phyloP scores from a whole-genome alignment of 768 basidiomycete species.

The Russula sp. region DNA sequence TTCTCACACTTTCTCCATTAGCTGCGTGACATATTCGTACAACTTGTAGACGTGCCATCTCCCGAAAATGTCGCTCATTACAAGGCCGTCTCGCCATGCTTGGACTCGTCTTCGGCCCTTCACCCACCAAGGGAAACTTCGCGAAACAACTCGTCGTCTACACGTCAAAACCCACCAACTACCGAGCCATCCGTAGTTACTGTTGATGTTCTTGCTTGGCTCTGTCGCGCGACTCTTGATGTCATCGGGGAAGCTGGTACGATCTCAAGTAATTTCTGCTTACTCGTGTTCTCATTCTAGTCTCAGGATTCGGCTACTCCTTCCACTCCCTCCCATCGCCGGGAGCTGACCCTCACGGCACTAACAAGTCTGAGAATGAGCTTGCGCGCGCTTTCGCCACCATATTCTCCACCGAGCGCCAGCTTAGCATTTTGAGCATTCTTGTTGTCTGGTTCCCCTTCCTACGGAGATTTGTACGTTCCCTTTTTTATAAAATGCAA shows the following conservation, averaged over 20 bases:
- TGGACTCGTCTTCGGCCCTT: conserved; percentile 5
- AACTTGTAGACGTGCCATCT: conserved; percentile 21
- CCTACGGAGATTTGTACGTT: conserved; percentile 45
- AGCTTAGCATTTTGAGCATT: conserved; percentile 45
- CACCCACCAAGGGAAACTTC: conserved; percentile 15
- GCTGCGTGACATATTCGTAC: conserved; percentile 42
- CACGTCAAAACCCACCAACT: conserved; percentile 4
- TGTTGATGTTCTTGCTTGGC: conserved; percentile 57
- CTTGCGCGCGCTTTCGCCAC: conserved; percentile 48
- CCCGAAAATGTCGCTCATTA: neutral
- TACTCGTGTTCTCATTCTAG: neutral
- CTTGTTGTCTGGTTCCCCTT: conserved; percentile 54
- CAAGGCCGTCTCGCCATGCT: neutral
- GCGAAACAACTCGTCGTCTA: neutral
- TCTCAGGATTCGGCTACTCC: conserved; percentile 45
- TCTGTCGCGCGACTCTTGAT: conserved; percentile 64
- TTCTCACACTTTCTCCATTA: conserved; percentile 22
- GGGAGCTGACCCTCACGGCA: conserved; percentile 31
- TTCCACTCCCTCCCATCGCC: conserved; percentile 44
- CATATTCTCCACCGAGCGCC: conserved; percentile 46
- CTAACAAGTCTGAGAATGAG: conserved; percentile 36
- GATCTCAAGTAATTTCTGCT: neutral
- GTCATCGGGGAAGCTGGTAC: conserved; percentile 66
- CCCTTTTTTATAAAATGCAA: conserved; percentile 30
- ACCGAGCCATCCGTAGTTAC: conserved; percentile 17